phyloP scores from a whole-genome alignment of 1,139 yeast genomes.

The Blastobotrys buckinghamii region DNA sequence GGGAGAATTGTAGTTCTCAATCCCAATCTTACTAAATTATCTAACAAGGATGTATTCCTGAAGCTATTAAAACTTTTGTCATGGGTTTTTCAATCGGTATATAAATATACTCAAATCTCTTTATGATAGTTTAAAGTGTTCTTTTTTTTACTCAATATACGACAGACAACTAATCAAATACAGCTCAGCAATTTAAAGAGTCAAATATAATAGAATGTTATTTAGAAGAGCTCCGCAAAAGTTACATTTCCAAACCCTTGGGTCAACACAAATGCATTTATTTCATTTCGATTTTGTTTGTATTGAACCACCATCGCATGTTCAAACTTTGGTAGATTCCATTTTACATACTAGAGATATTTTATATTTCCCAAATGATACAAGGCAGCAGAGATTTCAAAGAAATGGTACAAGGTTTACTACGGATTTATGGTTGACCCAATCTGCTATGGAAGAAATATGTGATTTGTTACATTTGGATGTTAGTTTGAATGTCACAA shows the following conservation, averaged over 20 bases:
- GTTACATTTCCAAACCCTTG: neutral
- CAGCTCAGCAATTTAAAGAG: neutral
- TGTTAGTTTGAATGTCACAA: neutral
- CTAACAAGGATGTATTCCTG: too few species aligned
- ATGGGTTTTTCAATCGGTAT: too few species aligned
- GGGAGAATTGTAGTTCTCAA: too few species aligned
- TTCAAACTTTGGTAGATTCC: neutral
- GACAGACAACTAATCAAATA: too few species aligned
- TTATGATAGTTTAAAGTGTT: neutral
- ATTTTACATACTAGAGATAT: neutral
- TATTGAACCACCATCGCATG: neutral
- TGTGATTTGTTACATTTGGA: neutral
- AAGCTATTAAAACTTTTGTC: too few species aligned
- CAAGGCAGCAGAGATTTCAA: neutral
- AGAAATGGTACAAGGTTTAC: neutral
- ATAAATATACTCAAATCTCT: too few species aligned
- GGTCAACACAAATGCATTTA: neutral
- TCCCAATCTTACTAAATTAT: too few species aligned
- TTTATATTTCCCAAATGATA: neutral
- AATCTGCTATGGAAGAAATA: neutral
- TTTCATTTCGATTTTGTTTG: neutral
- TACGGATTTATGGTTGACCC: neutral
- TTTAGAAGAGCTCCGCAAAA: neutral
- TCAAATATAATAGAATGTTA: neutral
- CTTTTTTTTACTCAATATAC: too few species aligned